Percentiles rank a stretch among this genome's conserved stretches.
phyloP scores from a whole-genome alignment of 1,284 basidiomycete species.

The Ceratobasidium theobromae region DNA sequence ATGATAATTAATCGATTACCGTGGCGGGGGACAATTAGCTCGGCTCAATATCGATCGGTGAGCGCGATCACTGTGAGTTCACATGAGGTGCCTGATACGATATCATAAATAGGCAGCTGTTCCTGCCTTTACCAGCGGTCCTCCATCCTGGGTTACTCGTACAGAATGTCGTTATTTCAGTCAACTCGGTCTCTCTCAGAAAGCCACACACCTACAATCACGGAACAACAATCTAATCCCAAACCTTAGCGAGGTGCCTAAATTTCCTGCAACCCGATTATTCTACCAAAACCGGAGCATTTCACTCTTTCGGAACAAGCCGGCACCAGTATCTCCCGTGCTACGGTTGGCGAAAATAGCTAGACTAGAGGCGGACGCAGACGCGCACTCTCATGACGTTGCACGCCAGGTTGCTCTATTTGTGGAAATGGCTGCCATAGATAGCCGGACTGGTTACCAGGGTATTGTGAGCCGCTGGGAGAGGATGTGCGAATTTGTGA shows the following conservation, averaged over 20 bases:
- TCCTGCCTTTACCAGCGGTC: no score
- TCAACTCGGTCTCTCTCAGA: not conserved
- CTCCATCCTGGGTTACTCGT: not conserved
- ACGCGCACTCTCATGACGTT: slow-evolving; percentile 66
- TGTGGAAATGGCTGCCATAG: slow-evolving; percentile 62
- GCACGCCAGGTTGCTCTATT: slow-evolving; percentile 69
- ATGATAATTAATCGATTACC: not conserved
- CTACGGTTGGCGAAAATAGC: slow-evolving; percentile 66
- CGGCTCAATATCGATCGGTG: not conserved
- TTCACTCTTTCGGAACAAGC: slow-evolving; percentile 40
- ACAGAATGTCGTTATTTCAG: not conserved
- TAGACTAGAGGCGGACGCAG: slow-evolving; percentile 70
- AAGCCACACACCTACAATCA: not conserved
- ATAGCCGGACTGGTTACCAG: slow-evolving; percentile 66
- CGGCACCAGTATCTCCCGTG: slow-evolving; percentile 59
- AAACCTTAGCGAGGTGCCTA: not conserved
- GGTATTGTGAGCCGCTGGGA: slow-evolving; percentile 76
- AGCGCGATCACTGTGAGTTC: not conserved
- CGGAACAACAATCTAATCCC: not conserved
- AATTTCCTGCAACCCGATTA: not conserved
- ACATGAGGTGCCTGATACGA: not conserved
- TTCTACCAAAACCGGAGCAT: not conserved
- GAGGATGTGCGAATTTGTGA: slow-evolving; percentile 73
- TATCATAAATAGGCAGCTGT: no score
- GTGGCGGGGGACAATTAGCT: not conserved